Evolutionary conservation across 2,329 filamentous ascomycete species (phyloP).

Genomic region (Exserohilum turcica): DNA sequence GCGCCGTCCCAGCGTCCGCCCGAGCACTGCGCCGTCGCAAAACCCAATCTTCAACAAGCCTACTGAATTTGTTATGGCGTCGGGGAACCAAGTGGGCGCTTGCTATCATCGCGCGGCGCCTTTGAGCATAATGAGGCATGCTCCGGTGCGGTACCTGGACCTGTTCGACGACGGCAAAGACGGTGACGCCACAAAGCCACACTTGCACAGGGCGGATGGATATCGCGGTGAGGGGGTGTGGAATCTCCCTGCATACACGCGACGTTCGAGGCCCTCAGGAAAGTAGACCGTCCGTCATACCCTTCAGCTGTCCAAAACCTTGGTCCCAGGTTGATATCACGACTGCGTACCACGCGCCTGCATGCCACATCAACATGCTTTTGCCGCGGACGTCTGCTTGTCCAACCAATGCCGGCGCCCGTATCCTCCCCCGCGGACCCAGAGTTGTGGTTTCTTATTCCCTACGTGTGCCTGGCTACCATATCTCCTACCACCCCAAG

Average conservation of each 20-base stretch:
- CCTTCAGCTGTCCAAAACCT: neutral
- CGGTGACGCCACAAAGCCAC: conserved; percentile 1
- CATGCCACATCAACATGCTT: neutral
- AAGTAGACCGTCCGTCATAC: neutral
- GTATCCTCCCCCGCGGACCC: neutral
- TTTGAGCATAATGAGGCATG: neutral
- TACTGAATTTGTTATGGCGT: neutral
- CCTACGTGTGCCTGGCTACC: neutral
- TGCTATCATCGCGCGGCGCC: conserved; percentile 1
- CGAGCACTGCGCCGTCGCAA: neutral
- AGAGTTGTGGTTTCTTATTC: neutral
- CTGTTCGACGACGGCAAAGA: neutral
- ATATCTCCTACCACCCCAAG: neutral
- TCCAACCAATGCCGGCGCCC: neutral
- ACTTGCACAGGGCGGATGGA: neutral
- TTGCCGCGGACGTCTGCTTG: neutral
- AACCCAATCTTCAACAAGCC: neutral
- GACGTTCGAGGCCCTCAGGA: neutral
- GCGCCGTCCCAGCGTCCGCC: neutral
- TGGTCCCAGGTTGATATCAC: neutral
- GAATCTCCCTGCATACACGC: neutral
- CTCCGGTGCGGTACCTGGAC: neutral
- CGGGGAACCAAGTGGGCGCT: conserved; percentile 6
- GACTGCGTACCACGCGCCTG: neutral
- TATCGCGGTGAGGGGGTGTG: neutral